phyloP scores from a whole-genome alignment of 345 rosid genomes.

The Kernera saxatilis region DNA sequence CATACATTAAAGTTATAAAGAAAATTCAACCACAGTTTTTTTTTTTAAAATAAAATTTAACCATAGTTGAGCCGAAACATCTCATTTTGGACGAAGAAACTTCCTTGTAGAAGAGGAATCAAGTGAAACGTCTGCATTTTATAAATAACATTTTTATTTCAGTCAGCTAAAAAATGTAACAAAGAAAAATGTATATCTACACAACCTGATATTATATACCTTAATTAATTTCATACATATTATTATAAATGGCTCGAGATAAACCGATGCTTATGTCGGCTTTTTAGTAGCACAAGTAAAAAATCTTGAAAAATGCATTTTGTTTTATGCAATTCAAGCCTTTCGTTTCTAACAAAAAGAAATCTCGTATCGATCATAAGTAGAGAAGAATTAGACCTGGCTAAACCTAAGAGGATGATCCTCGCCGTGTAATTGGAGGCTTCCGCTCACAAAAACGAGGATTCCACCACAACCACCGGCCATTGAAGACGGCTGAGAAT shows the following conservation, averaged over 20 bases:
- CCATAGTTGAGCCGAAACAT: slow-evolving; percentile 81
- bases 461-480: slow-evolving; percentile 50
- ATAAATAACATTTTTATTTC: background rate
- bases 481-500: slow-evolving; percentile 64
- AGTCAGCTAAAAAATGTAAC: background rate
- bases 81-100: slow-evolving; percentile 73
- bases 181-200: background rate
- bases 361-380: background rate
- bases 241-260: background rate
- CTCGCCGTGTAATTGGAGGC: slow-evolving; percentile 64
- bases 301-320: background rate
- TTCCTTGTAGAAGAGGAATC: slow-evolving; percentile 48
- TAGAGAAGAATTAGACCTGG: slow-evolving; percentile 48
- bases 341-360: background rate
- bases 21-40: slow-evolving; percentile 17
- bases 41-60: too few relatives aligned
- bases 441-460: slow-evolving; percentile 72
- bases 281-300: background rate
- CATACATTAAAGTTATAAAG: background rate
- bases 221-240: background rate
- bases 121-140: slow-evolving; percentile 70
- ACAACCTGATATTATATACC: background rate
- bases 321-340: background rate
- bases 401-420: slow-evolving; percentile 65
- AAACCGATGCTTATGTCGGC: background rate